Conservation (phyloP, 2,329 filamentous ascomycete genomes). For the Penicillium griseofulvum region DNA sequence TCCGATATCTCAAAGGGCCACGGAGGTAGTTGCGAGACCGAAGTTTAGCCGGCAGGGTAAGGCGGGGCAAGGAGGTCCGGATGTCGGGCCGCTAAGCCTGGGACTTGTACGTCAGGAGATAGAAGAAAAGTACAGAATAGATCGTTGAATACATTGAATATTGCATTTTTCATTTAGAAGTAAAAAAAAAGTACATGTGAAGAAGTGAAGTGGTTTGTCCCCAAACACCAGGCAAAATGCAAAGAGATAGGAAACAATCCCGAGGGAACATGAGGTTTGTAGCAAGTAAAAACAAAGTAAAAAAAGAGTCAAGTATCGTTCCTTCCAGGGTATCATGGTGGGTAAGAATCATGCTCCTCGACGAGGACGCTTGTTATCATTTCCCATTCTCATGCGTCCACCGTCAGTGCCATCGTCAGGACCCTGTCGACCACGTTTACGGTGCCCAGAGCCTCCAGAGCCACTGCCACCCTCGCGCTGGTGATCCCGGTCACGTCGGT, state of each 20-base stretch:
- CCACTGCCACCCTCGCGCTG: slow-evolving; percentile 28
- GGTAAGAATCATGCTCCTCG: slow-evolving; percentile 34
- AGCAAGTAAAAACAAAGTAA: slow-evolving; percentile 11
- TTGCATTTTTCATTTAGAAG: slow-evolving; percentile 5
- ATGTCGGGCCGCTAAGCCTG: slow-evolving; percentile 18
- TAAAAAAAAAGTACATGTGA: slow-evolving; percentile 12
- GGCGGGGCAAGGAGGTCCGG: slow-evolving; percentile 11
- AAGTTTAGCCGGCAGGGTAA: slow-evolving; percentile 27
- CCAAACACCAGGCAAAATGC: slow-evolving; percentile 27
- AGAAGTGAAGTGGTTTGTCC: slow-evolving; percentile 13
- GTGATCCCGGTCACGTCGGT: slow-evolving; percentile 36
- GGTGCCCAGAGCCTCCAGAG: slow-evolving; percentile 28
- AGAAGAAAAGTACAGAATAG: too few relatives aligned
- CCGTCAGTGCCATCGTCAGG: slow-evolving; percentile 31
- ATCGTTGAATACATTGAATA: neutral
- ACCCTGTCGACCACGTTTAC: slow-evolving; percentile 40
- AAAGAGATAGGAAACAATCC: slow-evolving; percentile 13
- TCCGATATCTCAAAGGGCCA: slow-evolving; percentile 19
- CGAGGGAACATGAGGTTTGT: slow-evolving; percentile 5
- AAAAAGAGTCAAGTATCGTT: slow-evolving; percentile 9
- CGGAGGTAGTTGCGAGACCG: slow-evolving; percentile 21
- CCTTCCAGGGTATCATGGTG: neutral
- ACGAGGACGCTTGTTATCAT: slow-evolving; percentile 43
- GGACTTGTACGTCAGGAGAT: neutral
- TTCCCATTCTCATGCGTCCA: slow-evolving; percentile 37